These are phyloP conservation scores for Globisporangium polare DNA, from an alignment of 352 stramenopile species.

Conservation along the genomic window DNA sequence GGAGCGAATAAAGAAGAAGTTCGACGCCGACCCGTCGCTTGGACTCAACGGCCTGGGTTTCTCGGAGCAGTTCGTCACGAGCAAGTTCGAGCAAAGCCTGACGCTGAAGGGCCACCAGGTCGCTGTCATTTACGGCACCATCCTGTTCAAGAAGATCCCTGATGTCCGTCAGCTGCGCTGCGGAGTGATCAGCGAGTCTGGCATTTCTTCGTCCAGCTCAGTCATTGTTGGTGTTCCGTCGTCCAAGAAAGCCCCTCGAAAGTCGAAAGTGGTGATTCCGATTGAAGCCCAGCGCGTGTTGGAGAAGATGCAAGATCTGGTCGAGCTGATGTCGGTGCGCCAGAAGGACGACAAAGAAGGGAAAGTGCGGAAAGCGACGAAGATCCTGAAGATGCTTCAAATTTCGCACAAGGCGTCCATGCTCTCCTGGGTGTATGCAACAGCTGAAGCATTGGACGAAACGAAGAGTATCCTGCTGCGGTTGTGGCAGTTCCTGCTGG, in stretches of 20 bases:
- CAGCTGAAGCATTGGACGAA: constrained; percentile 77
- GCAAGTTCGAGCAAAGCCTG: constrained; percentile 83
- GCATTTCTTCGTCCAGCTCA: constrained; percentile 84
- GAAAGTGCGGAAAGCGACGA: constrained; percentile 87
- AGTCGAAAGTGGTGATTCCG: constrained; percentile 79
- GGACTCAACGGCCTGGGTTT: constrained; percentile 55
- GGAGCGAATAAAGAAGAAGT: constrained; percentile 79
- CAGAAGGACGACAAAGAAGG: constrained; percentile 89
- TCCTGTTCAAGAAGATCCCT: constrained; percentile 87
- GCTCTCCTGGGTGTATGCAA: constrained; percentile 87
- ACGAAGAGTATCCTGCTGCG: constrained; percentile 84
- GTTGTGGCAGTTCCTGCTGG: constrained; percentile 85
- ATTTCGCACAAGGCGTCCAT: constrained; percentile 89
- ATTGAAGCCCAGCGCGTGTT: constrained; percentile 83
- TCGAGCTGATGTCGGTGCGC: constrained; percentile 83
- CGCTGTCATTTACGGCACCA: constrained; percentile 83
- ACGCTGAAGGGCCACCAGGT: constrained; percentile 87
- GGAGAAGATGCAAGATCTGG: constrained; percentile 87
- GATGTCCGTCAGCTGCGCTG: constrained; percentile 84
- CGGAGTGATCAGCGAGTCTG: constrained; percentile 85
- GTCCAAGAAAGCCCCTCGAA: constrained; percentile 59
- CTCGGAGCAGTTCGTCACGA: constrained; percentile 75
- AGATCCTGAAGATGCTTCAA: constrained; percentile 88
- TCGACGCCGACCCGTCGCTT: constrained; percentile 37
- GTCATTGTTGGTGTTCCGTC: constrained; percentile 73